Evolutionary conservation across 192 early-diverging fungal genomes (phyloP).

Genomic region (Backusella tarrabulga): DNA sequence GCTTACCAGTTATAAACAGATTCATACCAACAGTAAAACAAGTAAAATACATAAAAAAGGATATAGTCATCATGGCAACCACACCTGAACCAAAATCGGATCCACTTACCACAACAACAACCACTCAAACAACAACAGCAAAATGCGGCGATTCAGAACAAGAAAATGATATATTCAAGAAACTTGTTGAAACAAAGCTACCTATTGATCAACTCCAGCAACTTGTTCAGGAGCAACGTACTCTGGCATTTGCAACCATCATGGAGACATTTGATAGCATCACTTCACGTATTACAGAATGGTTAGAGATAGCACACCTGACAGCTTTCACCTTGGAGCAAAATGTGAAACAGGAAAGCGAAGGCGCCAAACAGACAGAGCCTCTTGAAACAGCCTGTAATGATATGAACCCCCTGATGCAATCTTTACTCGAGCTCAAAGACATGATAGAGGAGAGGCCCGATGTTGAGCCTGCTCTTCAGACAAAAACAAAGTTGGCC

Average conservation of each 20-base stretch:
- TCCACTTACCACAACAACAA: slow-evolving; percentile 12
- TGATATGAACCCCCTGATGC: slow-evolving; percentile 44
- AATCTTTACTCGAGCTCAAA: slow-evolving; percentile 41
- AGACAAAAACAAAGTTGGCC: background rate
- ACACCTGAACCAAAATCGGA: background rate
- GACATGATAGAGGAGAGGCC: slow-evolving; percentile 22
- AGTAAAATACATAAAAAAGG: background rate
- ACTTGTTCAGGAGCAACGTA: background rate
- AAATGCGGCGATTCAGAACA: background rate
- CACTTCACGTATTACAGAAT: slow-evolving; percentile 16
- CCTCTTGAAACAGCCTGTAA: slow-evolving; percentile 44
- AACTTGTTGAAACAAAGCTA: background rate
- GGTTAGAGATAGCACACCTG: slow-evolving; percentile 55
- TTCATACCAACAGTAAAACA: background rate
- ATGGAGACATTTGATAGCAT: background rate
- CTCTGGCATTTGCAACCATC: background rate
- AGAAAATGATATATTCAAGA: background rate
- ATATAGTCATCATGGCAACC: background rate
- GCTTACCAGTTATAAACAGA: background rate
- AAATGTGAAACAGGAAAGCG: slow-evolving; percentile 41
- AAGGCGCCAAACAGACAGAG: slow-evolving; percentile 30
- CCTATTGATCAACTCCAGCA: background rate
- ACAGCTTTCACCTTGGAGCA: slow-evolving; percentile 52
- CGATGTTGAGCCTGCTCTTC: slow-evolving; percentile 1
- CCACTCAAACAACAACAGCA: slow-evolving; percentile 1